These are phyloP conservation scores for Fusarium algeriense DNA, from an alignment of 2,329 filamentous ascomycete species.

Conservation along the genomic window DNA sequence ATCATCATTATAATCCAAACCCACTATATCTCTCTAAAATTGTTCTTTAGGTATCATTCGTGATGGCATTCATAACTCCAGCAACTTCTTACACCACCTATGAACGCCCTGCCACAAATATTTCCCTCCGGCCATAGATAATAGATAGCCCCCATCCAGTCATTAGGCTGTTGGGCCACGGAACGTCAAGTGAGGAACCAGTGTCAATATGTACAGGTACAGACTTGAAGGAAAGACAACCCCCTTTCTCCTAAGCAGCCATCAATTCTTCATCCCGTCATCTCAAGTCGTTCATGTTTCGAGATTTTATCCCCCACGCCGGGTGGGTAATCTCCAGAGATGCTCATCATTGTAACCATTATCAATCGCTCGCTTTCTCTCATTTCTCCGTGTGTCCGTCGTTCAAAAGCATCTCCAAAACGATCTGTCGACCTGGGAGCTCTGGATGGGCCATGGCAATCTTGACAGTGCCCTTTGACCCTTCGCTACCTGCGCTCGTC, in stretches of 20 bases:
- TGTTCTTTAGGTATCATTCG: slow-evolving; percentile 37
- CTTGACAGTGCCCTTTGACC: slow-evolving; percentile 84
- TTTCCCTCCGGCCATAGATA: not conserved
- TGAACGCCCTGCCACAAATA: slow-evolving; percentile 39
- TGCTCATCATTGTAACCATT: slow-evolving; percentile 18
- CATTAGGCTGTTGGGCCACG: slow-evolving; percentile 14
- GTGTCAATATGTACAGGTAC: slow-evolving; percentile 38
- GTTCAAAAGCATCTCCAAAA: slow-evolving; percentile 93
- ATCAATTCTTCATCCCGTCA: slow-evolving; percentile 7
- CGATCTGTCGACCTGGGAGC: slow-evolving; percentile 83
- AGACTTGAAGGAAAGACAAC: slow-evolving; percentile 29
- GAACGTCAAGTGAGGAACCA: slow-evolving; percentile 12
- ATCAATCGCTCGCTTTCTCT: slow-evolving; percentile 4
- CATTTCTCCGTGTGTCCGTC: slow-evolving; percentile 75
- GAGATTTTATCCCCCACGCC: slow-evolving; percentile 16
- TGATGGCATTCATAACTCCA: slow-evolving; percentile 31
- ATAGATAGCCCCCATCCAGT: slow-evolving; percentile 30
- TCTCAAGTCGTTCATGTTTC: slow-evolving; percentile 3
- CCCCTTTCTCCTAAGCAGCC: slow-evolving; percentile 1
- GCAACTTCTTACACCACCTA: slow-evolving; percentile 27
- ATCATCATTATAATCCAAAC: slow-evolving; percentile 13
- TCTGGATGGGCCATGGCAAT: slow-evolving; percentile 96
- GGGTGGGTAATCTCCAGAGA: slow-evolving; percentile 6
- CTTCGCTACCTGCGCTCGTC: slow-evolving; percentile 55
- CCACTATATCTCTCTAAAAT: slow-evolving; percentile 27